phyloP scores from a whole-genome alignment of 73 alveolate genomes.

The Symbiodinium pilosum region DNA sequence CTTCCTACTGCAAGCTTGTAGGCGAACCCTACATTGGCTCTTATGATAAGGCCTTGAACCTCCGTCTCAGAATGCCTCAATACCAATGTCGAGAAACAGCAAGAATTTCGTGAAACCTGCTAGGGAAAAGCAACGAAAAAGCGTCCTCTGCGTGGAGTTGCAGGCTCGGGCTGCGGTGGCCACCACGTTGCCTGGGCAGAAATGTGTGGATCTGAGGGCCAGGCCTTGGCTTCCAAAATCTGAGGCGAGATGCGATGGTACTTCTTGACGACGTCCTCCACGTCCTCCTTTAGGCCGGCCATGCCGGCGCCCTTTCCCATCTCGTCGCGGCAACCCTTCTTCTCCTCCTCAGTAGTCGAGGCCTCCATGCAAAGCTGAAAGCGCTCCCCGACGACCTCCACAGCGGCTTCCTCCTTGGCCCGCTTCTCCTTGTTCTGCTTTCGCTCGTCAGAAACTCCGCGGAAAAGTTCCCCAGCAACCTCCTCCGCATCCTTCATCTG shows the following conservation, averaged over 20 bases:
- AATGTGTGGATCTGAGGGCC: no score
- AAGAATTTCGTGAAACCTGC: neutral
- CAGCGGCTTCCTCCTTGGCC: conserved; percentile 7
- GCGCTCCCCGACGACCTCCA: conserved; percentile 28
- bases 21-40: no score
- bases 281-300: conserved; percentile 12
- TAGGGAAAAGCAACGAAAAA: neutral
- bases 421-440: conserved; percentile 29
- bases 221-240: no score
- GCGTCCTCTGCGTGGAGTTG: neutral
- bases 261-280: conserved; percentile 26
- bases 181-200: neutral
- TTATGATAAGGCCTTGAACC: no score
- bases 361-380: conserved; percentile 19
- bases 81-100: neutral
- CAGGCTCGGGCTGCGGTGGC: conserved; percentile 18
- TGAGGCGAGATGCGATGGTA: conserved; percentile 1
- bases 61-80: no score
- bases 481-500: neutral
- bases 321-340: conserved; percentile 6
- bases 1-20: no score
- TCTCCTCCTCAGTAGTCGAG: neutral
- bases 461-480: conserved; percentile 11
- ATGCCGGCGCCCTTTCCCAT: conserved; percentile 9
- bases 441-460: neutral